Evolutionary conservation across 768 basidiomycete species (phyloP).

Genomic region (Xanthoconium stramineum): DNA sequence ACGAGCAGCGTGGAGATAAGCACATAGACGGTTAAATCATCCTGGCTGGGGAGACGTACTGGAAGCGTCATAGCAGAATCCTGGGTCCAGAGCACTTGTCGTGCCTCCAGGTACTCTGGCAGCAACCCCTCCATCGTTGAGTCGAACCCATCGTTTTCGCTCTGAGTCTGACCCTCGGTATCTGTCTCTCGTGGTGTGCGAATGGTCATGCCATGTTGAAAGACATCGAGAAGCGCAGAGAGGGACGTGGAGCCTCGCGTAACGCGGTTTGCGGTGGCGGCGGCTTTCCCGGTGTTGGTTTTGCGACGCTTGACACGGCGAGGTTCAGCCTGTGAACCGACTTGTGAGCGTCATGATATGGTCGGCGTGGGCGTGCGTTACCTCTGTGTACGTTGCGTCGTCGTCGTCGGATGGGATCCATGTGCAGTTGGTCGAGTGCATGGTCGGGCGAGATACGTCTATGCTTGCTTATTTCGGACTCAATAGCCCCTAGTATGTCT

Average conservation of each 20-base stretch:
- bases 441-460: not conserved
- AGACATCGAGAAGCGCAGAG: constrained; percentile 15
- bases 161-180: not conserved
- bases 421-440: not conserved
- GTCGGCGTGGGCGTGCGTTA: not conserved
- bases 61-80: constrained; percentile 9
- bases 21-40: not conserved
- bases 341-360: not conserved
- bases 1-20: not conserved
- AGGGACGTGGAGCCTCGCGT: constrained; percentile 21
- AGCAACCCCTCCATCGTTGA: constrained; percentile 30
- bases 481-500: too few relatives aligned
- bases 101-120: constrained; percentile 33
- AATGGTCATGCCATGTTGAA: constrained; percentile 11
- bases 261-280: constrained; percentile 3
- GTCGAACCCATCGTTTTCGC: constrained; percentile 31
- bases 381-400: constrained; percentile 23
- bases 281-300: constrained; percentile 16
- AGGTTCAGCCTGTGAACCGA: constrained; percentile 1
- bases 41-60: constrained; percentile 6
- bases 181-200: not conserved
- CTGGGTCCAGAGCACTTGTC: constrained; percentile 24
- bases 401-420: constrained; percentile 15
- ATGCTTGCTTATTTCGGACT: too few relatives aligned
- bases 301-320: constrained; percentile 28